phyloP scores from a whole-genome alignment of 2,329 filamentous ascomycete genomes.

The Emericellopsis cladophorae region DNA sequence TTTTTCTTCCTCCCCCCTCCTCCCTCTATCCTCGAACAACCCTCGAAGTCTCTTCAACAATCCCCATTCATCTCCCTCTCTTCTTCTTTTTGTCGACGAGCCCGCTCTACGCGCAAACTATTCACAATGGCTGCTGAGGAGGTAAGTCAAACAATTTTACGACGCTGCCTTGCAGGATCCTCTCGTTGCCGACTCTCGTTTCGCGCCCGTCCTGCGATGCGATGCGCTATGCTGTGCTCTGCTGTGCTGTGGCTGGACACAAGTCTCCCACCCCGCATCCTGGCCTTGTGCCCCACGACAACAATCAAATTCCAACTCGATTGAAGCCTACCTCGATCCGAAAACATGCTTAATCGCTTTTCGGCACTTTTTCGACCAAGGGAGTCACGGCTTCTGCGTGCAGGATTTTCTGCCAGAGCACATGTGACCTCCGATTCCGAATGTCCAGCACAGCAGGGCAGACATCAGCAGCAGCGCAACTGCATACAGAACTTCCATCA shows the following conservation, averaged over 20 bases:
- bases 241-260: constrained; percentile 16
- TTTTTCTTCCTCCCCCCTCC: constrained; percentile 6
- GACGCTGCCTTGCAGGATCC: neutral
- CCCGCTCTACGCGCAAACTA: constrained; percentile 24
- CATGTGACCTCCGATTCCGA: too few relatives aligned
- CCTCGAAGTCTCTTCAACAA: constrained; percentile 10
- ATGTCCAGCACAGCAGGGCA: too few relatives aligned
- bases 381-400: too few relatives aligned
- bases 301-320: constrained; percentile 1
- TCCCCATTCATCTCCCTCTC: constrained; percentile 7
- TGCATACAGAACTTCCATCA: too few relatives aligned
- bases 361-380: too few relatives aligned
- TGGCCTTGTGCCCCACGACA: constrained; percentile 22
- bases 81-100: constrained; percentile 11
- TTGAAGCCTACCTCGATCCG: too few relatives aligned
- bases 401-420: too few relatives aligned
- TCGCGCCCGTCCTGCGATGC: constrained; percentile 1
- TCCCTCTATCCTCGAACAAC: constrained; percentile 2
- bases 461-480: too few relatives aligned
- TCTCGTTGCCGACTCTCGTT: constrained; percentile 4
- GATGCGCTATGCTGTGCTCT: constrained; percentile 6
- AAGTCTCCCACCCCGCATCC: constrained; percentile 31
- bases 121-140: constrained; percentile 47
- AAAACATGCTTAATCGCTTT: too few relatives aligned
- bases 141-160: constrained; percentile 14